phyloP scores from a whole-genome alignment of 164 flowering plant genomes.

The Macadamia integrifolia region DNA sequence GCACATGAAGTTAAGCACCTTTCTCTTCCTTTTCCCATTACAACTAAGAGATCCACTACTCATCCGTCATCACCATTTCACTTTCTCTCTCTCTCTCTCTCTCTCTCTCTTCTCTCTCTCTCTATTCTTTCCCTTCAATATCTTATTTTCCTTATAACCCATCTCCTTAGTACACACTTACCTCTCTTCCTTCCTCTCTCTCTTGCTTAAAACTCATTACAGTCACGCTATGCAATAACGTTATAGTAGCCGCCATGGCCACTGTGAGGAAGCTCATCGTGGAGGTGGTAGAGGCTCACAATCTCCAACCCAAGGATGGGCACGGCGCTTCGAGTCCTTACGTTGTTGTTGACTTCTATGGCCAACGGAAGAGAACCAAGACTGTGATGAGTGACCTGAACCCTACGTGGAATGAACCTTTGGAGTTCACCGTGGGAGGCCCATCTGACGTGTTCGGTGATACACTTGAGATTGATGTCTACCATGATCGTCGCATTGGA shows the following conservation, averaged over 20 bases:
- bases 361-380: conserved; percentile 62
- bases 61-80: not conserved
- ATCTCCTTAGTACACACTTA: not conserved
- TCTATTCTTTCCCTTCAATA: not conserved
- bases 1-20: conserved; percentile 41
- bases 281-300: conserved; percentile 68
- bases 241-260: conserved; percentile 9
- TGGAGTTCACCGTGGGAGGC: conserved; percentile 51
- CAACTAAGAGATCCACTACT: conserved; percentile 10
- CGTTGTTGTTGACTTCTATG: conserved; percentile 60
- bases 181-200: conserved; percentile 1
- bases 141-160: not conserved
- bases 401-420: conserved; percentile 75
- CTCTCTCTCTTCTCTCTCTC: not conserved
- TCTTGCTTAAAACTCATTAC: not conserved
- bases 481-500: conserved; percentile 50
- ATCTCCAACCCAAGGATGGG: conserved; percentile 78
- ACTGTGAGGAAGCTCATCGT: conserved; percentile 51
- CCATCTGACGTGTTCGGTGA: conserved; percentile 46
- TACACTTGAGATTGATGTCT: conserved; percentile 60
- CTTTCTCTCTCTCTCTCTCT: conserved; percentile 4
- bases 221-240: not conserved
- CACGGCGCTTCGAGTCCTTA: conserved; percentile 85
- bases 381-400: conserved; percentile 47
- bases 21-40: conserved; percentile 5